phyloP scores from a whole-genome alignment of 2,329 filamentous ascomycete species.

The Albifimbria verrucaria region DNA sequence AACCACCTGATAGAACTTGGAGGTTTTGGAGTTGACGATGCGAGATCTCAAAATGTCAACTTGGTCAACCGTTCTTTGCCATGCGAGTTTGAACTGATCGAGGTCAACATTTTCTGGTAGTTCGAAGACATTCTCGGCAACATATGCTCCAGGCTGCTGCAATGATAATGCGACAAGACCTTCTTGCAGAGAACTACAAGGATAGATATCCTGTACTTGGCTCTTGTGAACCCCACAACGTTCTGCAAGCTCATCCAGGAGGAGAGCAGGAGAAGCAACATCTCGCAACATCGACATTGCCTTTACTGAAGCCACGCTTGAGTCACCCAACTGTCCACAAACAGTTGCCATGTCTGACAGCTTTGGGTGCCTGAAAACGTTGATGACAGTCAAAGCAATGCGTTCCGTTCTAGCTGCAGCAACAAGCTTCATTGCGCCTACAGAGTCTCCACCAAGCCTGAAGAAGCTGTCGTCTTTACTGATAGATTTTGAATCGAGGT shows the following conservation, averaged over 20 bases:
- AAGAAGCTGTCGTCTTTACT: constrained; percentile 39
- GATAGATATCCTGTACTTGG: constrained; percentile 9
- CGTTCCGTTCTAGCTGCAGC: constrained; percentile 11
- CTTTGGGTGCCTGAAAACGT: constrained; percentile 9
- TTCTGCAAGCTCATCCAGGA: constrained; percentile 10
- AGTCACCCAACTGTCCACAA: not conserved
- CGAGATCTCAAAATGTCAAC: constrained; percentile 20
- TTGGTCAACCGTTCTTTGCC: constrained; percentile 13
- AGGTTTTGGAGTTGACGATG: constrained; percentile 13
- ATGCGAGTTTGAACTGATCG: constrained; percentile 13
- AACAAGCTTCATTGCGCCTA: constrained; percentile 22
- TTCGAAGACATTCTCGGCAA: constrained; percentile 14
- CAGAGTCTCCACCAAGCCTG: constrained; percentile 35
- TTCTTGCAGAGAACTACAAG: constrained; percentile 10
- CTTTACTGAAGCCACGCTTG: not conserved
- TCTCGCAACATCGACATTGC: constrained; percentile 6
- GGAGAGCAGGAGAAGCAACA: not conserved
- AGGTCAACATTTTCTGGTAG: constrained; percentile 9
- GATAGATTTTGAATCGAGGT: constrained; percentile 22
- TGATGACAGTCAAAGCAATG: constrained; percentile 10
- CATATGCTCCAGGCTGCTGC: constrained; percentile 16
- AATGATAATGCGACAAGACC: constrained; percentile 10
- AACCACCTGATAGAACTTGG: constrained; percentile 16
- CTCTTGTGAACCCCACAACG: constrained; percentile 6
- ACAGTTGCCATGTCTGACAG: constrained; percentile 9